Evolutionary conservation across 345 rosid genomes (phyloP).

Genomic region (Euclidium syriacum): DNA sequence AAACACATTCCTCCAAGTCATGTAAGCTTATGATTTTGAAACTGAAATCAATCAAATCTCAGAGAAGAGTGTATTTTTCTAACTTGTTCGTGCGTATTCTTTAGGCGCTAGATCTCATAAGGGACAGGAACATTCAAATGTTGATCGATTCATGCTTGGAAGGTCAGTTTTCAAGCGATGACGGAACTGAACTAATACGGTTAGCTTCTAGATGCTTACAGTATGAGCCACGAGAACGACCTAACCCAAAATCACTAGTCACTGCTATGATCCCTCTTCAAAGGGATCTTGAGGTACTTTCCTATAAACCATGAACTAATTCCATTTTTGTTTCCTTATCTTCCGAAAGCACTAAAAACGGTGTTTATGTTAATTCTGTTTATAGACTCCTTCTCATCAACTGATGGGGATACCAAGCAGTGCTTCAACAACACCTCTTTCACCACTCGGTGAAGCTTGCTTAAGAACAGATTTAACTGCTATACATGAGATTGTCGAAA

Average conservation of each 20-base stretch:
- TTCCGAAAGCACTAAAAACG: neutral
- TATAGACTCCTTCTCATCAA: conserved; percentile 74
- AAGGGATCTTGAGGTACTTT: conserved; percentile 68
- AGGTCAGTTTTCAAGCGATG: conserved; percentile 79
- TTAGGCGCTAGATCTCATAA: conserved; percentile 96
- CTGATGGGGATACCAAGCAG: conserved; percentile 79
- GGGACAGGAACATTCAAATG: conserved; percentile 84
- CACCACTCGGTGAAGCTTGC: conserved; percentile 97
- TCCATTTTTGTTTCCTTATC: neutral
- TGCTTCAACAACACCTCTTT: conserved; percentile 46
- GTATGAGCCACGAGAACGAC: conserved; percentile 90
- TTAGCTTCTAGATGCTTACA: conserved; percentile 92
- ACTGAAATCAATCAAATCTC: neutral
- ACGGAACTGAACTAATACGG: conserved; percentile 85
- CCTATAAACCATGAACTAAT: conserved; percentile 19
- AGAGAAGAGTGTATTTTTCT: neutral
- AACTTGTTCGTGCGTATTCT: neutral
- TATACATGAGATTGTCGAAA: conserved; percentile 70
- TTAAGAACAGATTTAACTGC: conserved; percentile 77
- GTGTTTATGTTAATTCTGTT: too few species aligned
- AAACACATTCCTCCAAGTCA: conserved; percentile 95
- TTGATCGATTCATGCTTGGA: conserved; percentile 89
- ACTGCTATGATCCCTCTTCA: conserved; percentile 84
- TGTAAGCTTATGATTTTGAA: conserved; percentile 42
- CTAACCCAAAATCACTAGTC: conserved; percentile 70